Evolutionary conservation across 805 yeast genomes (phyloP), one percentile per base, ranked within the genome.

Genomic region (Zygosaccharomyces bailii): DNA sequence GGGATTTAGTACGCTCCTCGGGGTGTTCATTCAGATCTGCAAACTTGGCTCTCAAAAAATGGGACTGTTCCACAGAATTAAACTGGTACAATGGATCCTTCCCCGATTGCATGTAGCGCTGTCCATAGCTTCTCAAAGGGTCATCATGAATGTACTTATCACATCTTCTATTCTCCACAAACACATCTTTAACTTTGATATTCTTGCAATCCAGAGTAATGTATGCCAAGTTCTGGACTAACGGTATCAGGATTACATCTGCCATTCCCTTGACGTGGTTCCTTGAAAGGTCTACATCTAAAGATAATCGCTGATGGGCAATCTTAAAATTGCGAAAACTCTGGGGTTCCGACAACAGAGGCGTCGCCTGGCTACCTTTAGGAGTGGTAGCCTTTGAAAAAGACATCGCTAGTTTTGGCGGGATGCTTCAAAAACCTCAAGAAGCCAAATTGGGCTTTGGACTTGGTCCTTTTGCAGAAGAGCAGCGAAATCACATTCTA

Each of bases 171-270:
- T 79, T 76, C 55, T 84, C 89, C 34, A 93, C 76, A 27, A 70
- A 70, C 4, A 88, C 84, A 19, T 78, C 76, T 18, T 75, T 73
- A 29, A 93, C 76, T 29, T 69, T 71, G 68, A 84, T 73, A 34
- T 86, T 87, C 42, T 96, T 77, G 47, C 95, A 86, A 61, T 93
- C 98, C 41, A 93, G 69, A 42, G 78, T 76, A 19, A 93, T 69
- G 8, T 69, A 68, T 45, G 76, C 78, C 35, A 91, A 67, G 1
- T 70, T 50, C 56, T 16, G 80, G 68, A 41, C 80, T 78, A 11
- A 78, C 0, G 99, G 97, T 13, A 86, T 72, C 2, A 90, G 71
- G 1, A 93, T 84, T 24, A 93, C 67, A 58, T 90, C 97, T 0
- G 97, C 88, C 52, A 77, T 74, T 11, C 98, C 99, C 0, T 57